Base-by-base conservation (phyloP, 768 basidiomycete genomes). In the Agaricus subrufescens region DNA sequence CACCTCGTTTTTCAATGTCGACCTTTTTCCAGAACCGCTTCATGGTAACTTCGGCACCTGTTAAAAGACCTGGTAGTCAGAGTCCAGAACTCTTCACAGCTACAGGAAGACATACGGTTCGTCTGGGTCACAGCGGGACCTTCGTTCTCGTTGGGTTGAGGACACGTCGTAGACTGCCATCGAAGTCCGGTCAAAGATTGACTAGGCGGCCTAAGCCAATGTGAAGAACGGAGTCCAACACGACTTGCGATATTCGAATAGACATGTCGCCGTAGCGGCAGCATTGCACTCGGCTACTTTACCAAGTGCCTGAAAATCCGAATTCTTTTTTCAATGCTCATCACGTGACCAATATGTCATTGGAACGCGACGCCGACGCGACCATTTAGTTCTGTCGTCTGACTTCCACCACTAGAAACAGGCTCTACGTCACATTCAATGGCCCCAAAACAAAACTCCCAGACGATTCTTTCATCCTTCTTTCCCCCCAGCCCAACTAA, bases 21-120 rank as follows among this genome's bases (percentile, higher is more conserved):
- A 95, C 97, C 0, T 81, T 82, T 66, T 94, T 94, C 97, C 97
- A 99, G 67, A 98, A 98, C 26, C 97, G 78, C 61, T 89, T 87
- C 69, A 91, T 75, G 1, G 91, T 89, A 39, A 84, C 81, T 70
- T 97, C 92, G 10, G 91, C 93, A 58, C 89, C 94, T 97, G 63
- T 7, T 58, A 12, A 42, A 45, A 9, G 38, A 45, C 37, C 47
- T 26, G 59, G 29, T 34, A n/a, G n/a, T n/a, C n/a, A n/a, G n/a
- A n/a, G n/a, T n/a, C n/a, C n/a, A n/a, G n/a, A n/a, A n/a, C n/a
- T n/a, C n/a, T n/a, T n/a, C n/a, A n/a, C 23, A 25, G 14, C 4
- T 29, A 39, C 19, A 25, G 5, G 23, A 27, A 30, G 27, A 69
- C 76, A 59, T 69, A 87, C 87, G 85, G 62, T 87, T 86, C 15